phyloP scores from a whole-genome alignment of 2,329 filamentous ascomycete species.

The Tolypocladium endophyticum region DNA sequence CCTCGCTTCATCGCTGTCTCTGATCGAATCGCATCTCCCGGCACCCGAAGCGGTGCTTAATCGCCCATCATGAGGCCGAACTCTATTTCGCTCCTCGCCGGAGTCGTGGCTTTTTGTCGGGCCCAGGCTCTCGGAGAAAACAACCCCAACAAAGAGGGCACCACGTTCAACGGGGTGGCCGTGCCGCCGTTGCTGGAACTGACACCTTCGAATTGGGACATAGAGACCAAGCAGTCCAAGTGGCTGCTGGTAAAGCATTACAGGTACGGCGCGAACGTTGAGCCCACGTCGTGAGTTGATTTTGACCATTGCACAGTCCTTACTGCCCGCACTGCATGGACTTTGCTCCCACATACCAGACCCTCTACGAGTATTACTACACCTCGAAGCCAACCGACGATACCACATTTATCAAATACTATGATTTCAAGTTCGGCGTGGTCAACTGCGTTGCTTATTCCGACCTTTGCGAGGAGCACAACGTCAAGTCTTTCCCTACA shows the following conservation, averaged over 20 bases:
- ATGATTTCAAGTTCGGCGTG: slow-evolving; percentile 79
- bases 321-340: slow-evolving; percentile 63
- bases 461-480: slow-evolving; percentile 62
- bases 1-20: neutral
- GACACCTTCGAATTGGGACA: slow-evolving; percentile 44
- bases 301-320: slow-evolving; percentile 30
- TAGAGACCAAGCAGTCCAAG: slow-evolving; percentile 41
- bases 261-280: slow-evolving; percentile 37
- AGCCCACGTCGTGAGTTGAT: slow-evolving; percentile 9
- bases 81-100: slow-evolving; percentile 35
- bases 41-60: slow-evolving; percentile 1
- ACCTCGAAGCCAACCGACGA: slow-evolving; percentile 64
- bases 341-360: slow-evolving; percentile 81
- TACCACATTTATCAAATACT: slow-evolving; percentile 63
- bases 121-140: slow-evolving; percentile 23
- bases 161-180: slow-evolving; percentile 54
- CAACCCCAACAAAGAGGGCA: slow-evolving; percentile 29
- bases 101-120: slow-evolving; percentile 21
- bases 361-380: slow-evolving; percentile 87
- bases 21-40: neutral
- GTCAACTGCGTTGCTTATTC: slow-evolving; percentile 79
- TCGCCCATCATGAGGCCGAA: slow-evolving; percentile 20
- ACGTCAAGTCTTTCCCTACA: slow-evolving; percentile 62
- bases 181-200: slow-evolving; percentile 58
- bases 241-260: slow-evolving; percentile 53